Evolutionary conservation across 495 filamentous ascomycete genomes (phyloP).

Genomic region (Podospora sp.): DNA sequence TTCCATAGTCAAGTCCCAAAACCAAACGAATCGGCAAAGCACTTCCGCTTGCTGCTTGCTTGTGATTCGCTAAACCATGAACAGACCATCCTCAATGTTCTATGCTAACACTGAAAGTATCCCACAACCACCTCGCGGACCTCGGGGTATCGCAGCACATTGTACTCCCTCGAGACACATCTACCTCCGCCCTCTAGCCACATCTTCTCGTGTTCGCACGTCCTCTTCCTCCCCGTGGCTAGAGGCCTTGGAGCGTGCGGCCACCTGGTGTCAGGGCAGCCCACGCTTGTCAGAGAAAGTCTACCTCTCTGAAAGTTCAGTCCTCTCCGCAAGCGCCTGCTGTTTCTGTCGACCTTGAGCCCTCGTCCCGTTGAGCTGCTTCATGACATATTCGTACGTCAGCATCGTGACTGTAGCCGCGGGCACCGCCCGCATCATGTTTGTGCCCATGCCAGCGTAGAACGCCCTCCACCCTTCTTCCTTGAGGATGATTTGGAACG

Average conservation of each 20-base stretch:
- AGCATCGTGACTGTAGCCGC: conserved; percentile 96
- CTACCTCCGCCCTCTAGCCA: not conserved
- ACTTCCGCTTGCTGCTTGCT: not conserved
- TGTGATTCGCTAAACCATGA: not conserved
- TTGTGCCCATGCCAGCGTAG: conserved; percentile 97
- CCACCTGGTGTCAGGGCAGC: not conserved
- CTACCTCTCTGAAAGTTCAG: conserved; percentile 1
- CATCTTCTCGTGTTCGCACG: not conserved
- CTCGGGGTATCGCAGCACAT: conserved; percentile 1
- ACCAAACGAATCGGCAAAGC: not conserved
- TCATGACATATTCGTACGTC: conserved; percentile 89
- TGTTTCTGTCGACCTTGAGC: conserved; percentile 36
- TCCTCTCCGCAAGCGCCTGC: not conserved
- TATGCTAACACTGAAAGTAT: not conserved
- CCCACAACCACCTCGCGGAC: not conserved
- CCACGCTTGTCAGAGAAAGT: not conserved
- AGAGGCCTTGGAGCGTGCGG: not conserved
- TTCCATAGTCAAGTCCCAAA: not conserved
- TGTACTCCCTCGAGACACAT: not conserved
- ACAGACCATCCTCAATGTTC: not conserved
- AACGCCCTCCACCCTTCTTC: conserved; percentile 98
- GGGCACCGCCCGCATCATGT: conserved; percentile 93
- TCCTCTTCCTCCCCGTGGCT: not conserved
- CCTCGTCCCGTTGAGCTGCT: conserved; percentile 45
- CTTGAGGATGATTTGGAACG: conserved; percentile 76